Percentiles rank a stretch among this genome's conserved stretches.
phyloP scores from a whole-genome alignment of 768 basidiomycete species.

The Tylopilus subfusipes region DNA sequence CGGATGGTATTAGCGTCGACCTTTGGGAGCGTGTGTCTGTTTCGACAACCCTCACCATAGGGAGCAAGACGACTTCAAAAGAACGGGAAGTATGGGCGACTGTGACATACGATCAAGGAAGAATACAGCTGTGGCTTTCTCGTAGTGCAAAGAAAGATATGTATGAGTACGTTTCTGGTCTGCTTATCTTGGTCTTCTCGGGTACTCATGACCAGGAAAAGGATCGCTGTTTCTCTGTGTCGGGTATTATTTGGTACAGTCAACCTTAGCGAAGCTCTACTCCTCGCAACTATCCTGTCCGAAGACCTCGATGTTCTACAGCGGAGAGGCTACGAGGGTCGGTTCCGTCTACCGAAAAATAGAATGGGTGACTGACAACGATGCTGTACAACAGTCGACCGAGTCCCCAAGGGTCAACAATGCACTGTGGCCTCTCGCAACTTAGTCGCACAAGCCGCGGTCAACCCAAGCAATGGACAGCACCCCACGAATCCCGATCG shows the following conservation, averaged over 20 bases:
- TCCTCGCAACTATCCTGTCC: constrained; percentile 61
- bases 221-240: constrained; percentile 79
- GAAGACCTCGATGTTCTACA: too few relatives aligned
- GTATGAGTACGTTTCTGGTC: constrained; percentile 67
- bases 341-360: too few relatives aligned
- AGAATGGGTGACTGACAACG: too few relatives aligned
- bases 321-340: too few relatives aligned
- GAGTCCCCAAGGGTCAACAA: too few relatives aligned
- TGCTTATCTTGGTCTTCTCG: neutral
- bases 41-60: constrained; percentile 54
- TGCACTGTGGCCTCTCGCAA: too few relatives aligned
- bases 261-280: constrained; percentile 69
- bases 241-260: constrained; percentile 69
- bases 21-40: constrained; percentile 58
- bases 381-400: too few relatives aligned
- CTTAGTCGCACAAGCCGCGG: too few relatives aligned
- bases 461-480: too few relatives aligned
- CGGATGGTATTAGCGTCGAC: constrained; percentile 41
- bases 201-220: constrained; percentile 24
- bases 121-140: constrained; percentile 70
- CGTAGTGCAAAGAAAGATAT: constrained; percentile 70
- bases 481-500: too few relatives aligned
- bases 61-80: constrained; percentile 42
- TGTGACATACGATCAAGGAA: constrained; percentile 44
- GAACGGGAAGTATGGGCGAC: constrained; percentile 68